Conservation (phyloP, 352 stramenopile species). For the Blastocystis sp. region DNA sequence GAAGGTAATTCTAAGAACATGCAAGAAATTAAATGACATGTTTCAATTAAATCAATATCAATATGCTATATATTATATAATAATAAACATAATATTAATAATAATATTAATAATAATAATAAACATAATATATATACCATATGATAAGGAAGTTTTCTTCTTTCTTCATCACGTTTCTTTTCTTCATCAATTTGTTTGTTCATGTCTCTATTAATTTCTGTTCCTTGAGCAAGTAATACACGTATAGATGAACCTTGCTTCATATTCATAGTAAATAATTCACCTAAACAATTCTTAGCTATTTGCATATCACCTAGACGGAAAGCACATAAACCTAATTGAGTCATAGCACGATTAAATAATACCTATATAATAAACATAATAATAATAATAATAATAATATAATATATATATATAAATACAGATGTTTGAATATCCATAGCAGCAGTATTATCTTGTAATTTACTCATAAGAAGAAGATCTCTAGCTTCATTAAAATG, state of each 20-base stretch:
- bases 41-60: slow-evolving; percentile 90
- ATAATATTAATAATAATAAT: too few relatives aligned
- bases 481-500: slow-evolving; percentile 91
- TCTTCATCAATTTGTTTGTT: slow-evolving; percentile 86
- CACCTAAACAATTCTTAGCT: slow-evolving; percentile 80
- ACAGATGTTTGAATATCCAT: slow-evolving; percentile 72
- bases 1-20: slow-evolving; percentile 96
- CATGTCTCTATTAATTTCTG: slow-evolving; percentile 44
- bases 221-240: slow-evolving; percentile 84
- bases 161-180: slow-evolving; percentile 67
- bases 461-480: slow-evolving; percentile 87
- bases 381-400: slow-evolving; percentile 44
- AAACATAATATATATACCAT: slow-evolving; percentile 49
- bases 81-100: too few relatives aligned
- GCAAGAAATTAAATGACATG: slow-evolving; percentile 80
- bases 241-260: slow-evolving; percentile 59
- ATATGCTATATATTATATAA: slow-evolving; percentile 57
- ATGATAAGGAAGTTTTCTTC: slow-evolving; percentile 86
- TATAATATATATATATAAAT: slow-evolving; percentile 41
- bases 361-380: too few relatives aligned
- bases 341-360: slow-evolving; percentile 78
- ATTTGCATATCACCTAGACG: slow-evolving; percentile 75
- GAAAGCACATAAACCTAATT: slow-evolving; percentile 83
- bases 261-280: slow-evolving; percentile 72
- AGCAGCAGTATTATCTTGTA: slow-evolving; percentile 79